Conservation (phyloP, 495 filamentous ascomycete genomes). For the Neurospora terricola region DNA sequence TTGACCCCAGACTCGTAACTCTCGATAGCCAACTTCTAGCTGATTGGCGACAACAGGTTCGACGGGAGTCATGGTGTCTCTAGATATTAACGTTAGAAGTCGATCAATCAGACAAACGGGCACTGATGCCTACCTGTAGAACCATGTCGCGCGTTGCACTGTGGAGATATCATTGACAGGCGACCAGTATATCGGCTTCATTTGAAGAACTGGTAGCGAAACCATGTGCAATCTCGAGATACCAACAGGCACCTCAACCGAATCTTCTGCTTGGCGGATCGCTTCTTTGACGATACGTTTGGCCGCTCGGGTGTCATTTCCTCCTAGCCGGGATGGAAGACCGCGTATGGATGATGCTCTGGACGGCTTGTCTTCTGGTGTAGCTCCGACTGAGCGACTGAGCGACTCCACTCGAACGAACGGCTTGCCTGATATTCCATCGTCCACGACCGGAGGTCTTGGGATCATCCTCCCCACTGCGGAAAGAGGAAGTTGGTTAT, state of each 20-base stretch:
- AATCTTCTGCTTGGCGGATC: constrained; percentile 9
- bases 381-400: constrained; percentile 6
- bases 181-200: constrained; percentile 98
- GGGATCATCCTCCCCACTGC: constrained; percentile 7
- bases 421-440: constrained; percentile 37
- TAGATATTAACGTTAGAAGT: constrained; percentile 15
- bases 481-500: constrained; percentile 1
- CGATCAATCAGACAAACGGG: neutral
- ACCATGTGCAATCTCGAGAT: constrained; percentile 61
- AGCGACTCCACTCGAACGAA: constrained; percentile 30
- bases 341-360: neutral
- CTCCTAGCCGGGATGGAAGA: neutral
- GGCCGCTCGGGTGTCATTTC: neutral
- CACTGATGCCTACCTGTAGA: constrained; percentile 44
- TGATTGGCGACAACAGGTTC: constrained; percentile 85
- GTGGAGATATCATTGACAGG: constrained; percentile 83
- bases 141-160: constrained; percentile 88
- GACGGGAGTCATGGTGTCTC: constrained; percentile 82
- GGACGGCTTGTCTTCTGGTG: constrained; percentile 11
- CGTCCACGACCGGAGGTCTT: constrained; percentile 25
- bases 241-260: constrained; percentile 57
- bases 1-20: constrained; percentile 80
- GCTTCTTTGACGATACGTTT: neutral
- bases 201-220: constrained; percentile 50
- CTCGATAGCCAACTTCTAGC: constrained; percentile 77